These are phyloP conservation scores for Akanthomyces muscarius DNA, from an alignment of 2,329 filamentous ascomycete species.

Conservation along the genomic window DNA sequence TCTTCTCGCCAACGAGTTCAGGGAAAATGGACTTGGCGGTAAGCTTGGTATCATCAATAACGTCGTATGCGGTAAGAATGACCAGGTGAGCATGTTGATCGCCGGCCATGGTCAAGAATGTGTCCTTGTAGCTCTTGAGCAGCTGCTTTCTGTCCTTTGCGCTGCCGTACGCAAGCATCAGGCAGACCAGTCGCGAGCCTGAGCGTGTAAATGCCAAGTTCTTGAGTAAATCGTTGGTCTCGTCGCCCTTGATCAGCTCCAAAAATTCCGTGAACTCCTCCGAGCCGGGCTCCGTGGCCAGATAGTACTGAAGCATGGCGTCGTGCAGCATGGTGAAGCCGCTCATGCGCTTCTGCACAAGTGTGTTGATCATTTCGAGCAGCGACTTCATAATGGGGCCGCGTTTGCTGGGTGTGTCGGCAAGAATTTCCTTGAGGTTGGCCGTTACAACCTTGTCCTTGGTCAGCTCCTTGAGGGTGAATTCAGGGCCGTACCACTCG, in stretches of 20 bases:
- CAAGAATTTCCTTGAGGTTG: conserved; percentile 72
- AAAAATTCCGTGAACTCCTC: conserved; percentile 83
- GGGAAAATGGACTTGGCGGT: conserved; percentile 81
- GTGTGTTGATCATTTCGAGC: conserved; percentile 79
- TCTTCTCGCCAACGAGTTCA: conserved; percentile 74
- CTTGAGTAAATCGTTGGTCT: conserved; percentile 84
- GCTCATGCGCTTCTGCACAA: conserved; percentile 94
- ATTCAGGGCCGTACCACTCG: conserved; percentile 97
- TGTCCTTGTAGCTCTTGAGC: conserved; percentile 85
- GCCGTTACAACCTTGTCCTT: conserved; percentile 54
- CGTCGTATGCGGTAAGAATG: conserved; percentile 80
- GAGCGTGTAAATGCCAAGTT: conserved; percentile 95
- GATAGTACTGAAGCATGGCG: conserved; percentile 95
- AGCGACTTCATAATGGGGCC: conserved; percentile 82
- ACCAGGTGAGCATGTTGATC: conserved; percentile 76
- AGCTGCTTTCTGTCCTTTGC: conserved; percentile 93
- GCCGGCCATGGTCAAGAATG: conserved; percentile 76
- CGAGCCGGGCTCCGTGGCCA: conserved; percentile 70
- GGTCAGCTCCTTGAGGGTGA: conserved; percentile 67
- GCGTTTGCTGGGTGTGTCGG: conserved; percentile 77
- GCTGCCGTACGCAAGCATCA: conserved; percentile 76
- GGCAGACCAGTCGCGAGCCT: conserved; percentile 74
- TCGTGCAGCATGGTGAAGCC: conserved; percentile 98
- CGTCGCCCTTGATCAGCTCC: conserved; percentile 86
- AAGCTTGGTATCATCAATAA: conserved; percentile 91